Conservation (phyloP, 371 early-diverging fungal species). For the Vavraia culicis region DNA sequence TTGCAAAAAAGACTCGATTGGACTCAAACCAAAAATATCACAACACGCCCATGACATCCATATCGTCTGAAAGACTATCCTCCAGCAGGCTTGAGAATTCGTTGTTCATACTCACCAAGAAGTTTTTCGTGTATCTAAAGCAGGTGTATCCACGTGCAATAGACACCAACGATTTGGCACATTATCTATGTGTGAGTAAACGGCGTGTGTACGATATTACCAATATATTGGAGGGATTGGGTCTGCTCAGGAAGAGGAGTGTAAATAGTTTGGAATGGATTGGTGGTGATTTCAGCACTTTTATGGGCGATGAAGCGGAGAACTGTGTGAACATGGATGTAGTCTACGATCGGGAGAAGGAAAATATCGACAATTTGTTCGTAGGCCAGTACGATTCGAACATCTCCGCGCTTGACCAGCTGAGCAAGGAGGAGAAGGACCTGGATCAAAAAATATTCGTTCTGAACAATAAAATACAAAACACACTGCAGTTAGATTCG, state of each 20-base stretch:
- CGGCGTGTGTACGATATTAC: constrained; percentile 64
- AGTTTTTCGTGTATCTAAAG: constrained; percentile 50
- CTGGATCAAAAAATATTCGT: constrained; percentile 25
- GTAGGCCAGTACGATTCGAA: too few relatives aligned
- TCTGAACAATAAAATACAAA: constrained; percentile 31
- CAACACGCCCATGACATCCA: too few relatives aligned
- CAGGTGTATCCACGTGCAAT: constrained; percentile 49
- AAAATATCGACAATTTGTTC: too few relatives aligned
- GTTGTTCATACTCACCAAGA: constrained; percentile 53
- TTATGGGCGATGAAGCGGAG: constrained; percentile 5
- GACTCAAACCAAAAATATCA: too few relatives aligned
- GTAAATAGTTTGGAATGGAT: constrained; percentile 59
- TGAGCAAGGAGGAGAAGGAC: constrained; percentile 18
- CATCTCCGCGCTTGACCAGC: too few relatives aligned
- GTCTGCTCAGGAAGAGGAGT: constrained; percentile 53
- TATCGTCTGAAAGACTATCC: too few relatives aligned
- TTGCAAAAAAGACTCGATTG: too few relatives aligned
- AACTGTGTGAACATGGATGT: too few relatives aligned
- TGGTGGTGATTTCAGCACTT: constrained; percentile 8
- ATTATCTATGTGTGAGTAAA: constrained; percentile 52
- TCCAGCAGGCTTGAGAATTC: constrained; percentile 45
- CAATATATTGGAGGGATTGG: constrained; percentile 58
- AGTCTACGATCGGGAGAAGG: too few relatives aligned
- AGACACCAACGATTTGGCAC: constrained; percentile 53
- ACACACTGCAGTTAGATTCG: constrained; percentile 27